A percentile compares a stretch with the other conserved stretches of the same genome.
Conservation (phyloP, 768 basidiomycete genomes). For the Mycena capillaripes region DNA sequence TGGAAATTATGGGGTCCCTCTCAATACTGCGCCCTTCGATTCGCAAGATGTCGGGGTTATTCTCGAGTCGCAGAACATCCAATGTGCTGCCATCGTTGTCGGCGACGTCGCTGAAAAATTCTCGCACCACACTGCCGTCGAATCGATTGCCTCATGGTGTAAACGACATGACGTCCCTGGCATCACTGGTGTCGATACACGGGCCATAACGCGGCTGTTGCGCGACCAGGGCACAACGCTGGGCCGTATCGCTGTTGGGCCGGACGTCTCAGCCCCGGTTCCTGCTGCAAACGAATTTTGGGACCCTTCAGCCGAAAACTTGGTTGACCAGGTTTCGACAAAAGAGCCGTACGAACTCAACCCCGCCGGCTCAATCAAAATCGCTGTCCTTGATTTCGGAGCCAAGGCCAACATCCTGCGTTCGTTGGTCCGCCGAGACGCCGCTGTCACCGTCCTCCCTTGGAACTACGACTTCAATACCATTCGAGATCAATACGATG, state of each 20-base stretch:
- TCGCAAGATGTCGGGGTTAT: constrained; percentile 86
- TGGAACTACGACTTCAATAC: constrained; percentile 98
- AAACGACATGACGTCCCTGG: constrained; percentile 90
- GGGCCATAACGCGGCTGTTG: constrained; percentile 93
- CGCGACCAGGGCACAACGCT: constrained; percentile 98
- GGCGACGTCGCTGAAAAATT: constrained; percentile 95
- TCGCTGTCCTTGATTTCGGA: constrained; percentile 97
- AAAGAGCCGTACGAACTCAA: constrained; percentile 88
- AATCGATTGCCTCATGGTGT: constrained; percentile 96
- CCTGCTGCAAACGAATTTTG: constrained; percentile 85
- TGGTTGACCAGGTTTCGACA: constrained; percentile 95
- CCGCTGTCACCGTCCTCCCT: constrained; percentile 94
- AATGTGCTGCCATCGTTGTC: constrained; percentile 94
- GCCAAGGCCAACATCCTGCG: constrained; percentile 98
- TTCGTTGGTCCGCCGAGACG: constrained; percentile 90
- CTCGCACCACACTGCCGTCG: constrained; percentile 94
- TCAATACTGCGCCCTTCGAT: constrained; percentile 80
- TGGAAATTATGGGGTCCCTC: constrained; percentile 97
- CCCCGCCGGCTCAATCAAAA: constrained; percentile 87
- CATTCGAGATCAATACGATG: constrained; percentile 91
- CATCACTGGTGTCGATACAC: constrained; percentile 97
- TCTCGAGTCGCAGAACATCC: constrained; percentile 90
- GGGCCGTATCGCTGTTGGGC: constrained; percentile 89
- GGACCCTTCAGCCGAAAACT: constrained; percentile 93
- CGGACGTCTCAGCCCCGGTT: constrained; percentile 70